Conservation (phyloP, 306 rosid species). For the barrel medic (Medicago truncatula) region MtrunA17r5.0-ANR NC_053044.1:899501-900000, state of each 20-base stretch:
- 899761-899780: conserved; percentile 6
- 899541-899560: conserved; percentile 89
- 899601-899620: conserved; percentile 75
- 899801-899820: conserved; percentile 6
- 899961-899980: neutral
- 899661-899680: conserved; percentile 87
- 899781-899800: neutral
- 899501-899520: conserved; percentile 90
- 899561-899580: conserved; percentile 85
- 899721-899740: conserved; percentile 35
- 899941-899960: neutral
- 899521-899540: conserved; percentile 87
- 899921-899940: neutral
- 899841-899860: neutral
- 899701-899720: conserved; percentile 47
- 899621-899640: conserved; percentile 72
- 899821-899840: conserved; percentile 21
- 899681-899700: conserved; percentile 84
- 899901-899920: neutral
- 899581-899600: conserved; percentile 83
- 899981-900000: neutral
- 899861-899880: neutral
- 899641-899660: conserved; percentile 85
- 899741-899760: conserved; percentile 8
- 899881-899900: neutral